Conservation (phyloP, 192 early-diverging fungal genomes). For the Phlyctochytrium planicorne region DNA sequence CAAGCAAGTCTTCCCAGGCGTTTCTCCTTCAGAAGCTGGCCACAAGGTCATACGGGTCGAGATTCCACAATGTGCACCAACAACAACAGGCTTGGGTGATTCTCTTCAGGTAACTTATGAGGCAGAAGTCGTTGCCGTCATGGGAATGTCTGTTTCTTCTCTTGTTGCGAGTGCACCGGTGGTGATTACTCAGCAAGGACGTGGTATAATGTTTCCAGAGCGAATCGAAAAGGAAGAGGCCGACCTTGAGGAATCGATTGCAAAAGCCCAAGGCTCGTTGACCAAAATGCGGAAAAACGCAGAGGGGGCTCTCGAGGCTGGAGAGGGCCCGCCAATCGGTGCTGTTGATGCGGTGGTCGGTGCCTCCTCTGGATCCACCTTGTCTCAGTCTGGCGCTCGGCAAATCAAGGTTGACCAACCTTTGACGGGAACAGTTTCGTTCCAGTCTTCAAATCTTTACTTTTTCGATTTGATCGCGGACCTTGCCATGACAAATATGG, state of each 20-base stretch:
- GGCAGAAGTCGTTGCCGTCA: not conserved
- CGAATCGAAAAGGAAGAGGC: conserved; percentile 1
- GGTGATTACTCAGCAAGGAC: not conserved
- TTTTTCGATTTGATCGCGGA: not conserved
- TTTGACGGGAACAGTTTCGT: not conserved
- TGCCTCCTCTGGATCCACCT: not conserved
- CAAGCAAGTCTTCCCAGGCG: not conserved
- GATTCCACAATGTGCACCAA: not conserved
- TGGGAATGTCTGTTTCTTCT: not conserved
- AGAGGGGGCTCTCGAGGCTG: not conserved
- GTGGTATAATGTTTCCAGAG: not conserved
- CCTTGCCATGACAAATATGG: not conserved
- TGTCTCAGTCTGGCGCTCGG: not conserved
- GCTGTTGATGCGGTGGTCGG: not conserved
- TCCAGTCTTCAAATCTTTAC: not conserved
- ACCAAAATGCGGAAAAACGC: not conserved
- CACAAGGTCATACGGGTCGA: conserved; percentile 1
- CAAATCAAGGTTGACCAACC: not conserved
- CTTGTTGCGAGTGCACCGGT: not conserved
- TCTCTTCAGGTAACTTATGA: not conserved
- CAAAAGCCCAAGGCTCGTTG: not conserved
- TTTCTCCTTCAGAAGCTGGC: not conserved
- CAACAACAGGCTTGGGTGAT: not conserved
- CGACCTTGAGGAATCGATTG: not conserved
- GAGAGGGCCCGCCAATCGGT: not conserved